Conservation (phyloP, 192 early-diverging fungal species). For the Podila epigama region DNA sequence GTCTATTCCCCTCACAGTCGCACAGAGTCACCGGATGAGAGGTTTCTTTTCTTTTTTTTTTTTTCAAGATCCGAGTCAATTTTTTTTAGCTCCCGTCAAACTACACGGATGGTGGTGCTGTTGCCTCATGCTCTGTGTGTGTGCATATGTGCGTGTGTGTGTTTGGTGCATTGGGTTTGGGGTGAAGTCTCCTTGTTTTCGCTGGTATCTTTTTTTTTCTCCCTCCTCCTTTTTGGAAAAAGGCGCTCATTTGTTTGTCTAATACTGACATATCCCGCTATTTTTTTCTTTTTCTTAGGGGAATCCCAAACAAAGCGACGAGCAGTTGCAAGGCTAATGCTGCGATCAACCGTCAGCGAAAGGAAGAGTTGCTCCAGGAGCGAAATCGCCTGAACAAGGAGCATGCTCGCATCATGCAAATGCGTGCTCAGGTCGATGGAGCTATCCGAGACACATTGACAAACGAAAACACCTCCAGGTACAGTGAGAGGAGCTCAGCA, state of each 20-base stretch:
- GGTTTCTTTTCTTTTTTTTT: background rate
- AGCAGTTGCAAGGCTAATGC: conserved; percentile 13
- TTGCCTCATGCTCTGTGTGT: background rate
- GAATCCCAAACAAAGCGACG: conserved; percentile 15
- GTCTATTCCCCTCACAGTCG: too few relatives aligned
- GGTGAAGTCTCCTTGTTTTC: background rate
- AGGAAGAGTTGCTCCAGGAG: conserved; percentile 32
- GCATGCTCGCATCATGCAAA: conserved; percentile 13
- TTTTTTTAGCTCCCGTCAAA: conserved; percentile 2
- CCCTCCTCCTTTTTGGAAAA: conserved; percentile 7
- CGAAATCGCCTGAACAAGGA: conserved; percentile 20
- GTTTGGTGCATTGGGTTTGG: background rate
- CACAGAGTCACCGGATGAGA: too few relatives aligned
- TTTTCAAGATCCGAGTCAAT: background rate
- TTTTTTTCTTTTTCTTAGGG: conserved; percentile 17
- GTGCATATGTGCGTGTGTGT: background rate
- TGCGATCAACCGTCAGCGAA: conserved; percentile 22
- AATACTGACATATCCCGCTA: background rate
- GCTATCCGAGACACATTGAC: conserved; percentile 32
- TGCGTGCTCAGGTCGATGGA: conserved; percentile 27
- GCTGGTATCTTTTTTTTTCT: background rate
- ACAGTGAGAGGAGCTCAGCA: background rate
- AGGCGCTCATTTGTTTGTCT: too few relatives aligned
- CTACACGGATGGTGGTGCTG: background rate
- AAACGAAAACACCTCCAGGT: conserved; percentile 40